Evolutionary conservation across 2,329 filamentous ascomycete species (phyloP), one percentile per base, ranked within the genome.

Genomic region (Tolypocladium ophioglossoides): DNA sequence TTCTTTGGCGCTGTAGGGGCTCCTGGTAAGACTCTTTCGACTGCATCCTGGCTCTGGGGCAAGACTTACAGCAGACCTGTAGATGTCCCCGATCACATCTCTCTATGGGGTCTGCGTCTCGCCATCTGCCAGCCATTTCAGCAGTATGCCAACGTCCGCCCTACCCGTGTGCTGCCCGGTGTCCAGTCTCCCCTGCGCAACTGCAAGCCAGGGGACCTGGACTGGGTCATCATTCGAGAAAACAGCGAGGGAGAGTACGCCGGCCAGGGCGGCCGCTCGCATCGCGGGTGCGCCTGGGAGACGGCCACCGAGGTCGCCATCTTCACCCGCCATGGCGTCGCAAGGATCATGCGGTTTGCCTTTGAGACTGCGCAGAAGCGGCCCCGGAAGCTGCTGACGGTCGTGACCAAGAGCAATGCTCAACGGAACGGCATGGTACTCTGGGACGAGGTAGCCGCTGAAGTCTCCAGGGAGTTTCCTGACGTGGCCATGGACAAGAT

Each of bases 191-290:
- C 83, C 0, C 70, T 87, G 16, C 71, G 70, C 0, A 72, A 74
- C 54, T 69, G 78, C 54, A 70, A 74, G 59, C 73, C 77, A 0
- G 81, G 80, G 0, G 80, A 86, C 51, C 76, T 86, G 0, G 81
- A 86, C 69, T 86, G 83, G 75, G 80, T 84, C 40, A 85, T 86
- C 51, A 71, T 86, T 27, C 76, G 84, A 16, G 84, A 86, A 68
- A 86, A 86, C 65, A 83, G 79, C 2, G 83, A 86, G 59, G 83
- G 84, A 58, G 83, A 86, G 62, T 86, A 86, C 61, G 80, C 82
- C 20, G 82, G 83, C 1, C 78, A 85, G 54, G 83, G 83, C 6
- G 84, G 84, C 0, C 75, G 78, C 2, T 82, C 81, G 4, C 83
- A 85, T 65, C 70, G 72, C 8, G 79, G 81, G 2, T 75, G 77